Percentiles rank a stretch among this genome's conserved stretches.
phyloP scores from a whole-genome alignment of 2,329 filamentous ascomycete genomes.

The Hymenoscyphus repandus region DNA sequence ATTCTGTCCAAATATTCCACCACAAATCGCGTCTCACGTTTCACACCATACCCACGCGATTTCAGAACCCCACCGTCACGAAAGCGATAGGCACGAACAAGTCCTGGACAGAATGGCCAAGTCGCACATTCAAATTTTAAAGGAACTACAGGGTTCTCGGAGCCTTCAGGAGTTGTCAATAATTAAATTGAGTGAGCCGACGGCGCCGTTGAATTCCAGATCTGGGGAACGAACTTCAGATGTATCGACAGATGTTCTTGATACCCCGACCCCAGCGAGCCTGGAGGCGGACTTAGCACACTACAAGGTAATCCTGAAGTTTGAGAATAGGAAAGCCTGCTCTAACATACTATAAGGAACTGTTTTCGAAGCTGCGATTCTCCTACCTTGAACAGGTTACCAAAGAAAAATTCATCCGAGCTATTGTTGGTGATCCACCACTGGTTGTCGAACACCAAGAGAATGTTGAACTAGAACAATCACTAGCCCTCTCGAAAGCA shows the following conservation, averaged over 20 bases:
- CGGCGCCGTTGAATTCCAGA: slow-evolving; percentile 43
- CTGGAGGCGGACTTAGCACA: slow-evolving; percentile 80
- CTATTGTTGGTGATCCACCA: slow-evolving; percentile 86
- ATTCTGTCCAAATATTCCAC: background rate
- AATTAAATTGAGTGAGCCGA: slow-evolving; percentile 69
- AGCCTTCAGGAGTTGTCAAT: slow-evolving; percentile 62
- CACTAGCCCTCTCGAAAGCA: slow-evolving; percentile 65
- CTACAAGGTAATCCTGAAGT: slow-evolving; percentile 59
- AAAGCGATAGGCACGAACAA: background rate
- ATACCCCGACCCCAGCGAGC: slow-evolving; percentile 66
- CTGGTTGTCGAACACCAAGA: slow-evolving; percentile 77
- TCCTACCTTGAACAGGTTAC: slow-evolving; percentile 98
- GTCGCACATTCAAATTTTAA: slow-evolving; percentile 36
- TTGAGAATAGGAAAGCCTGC: background rate
- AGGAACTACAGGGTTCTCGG: slow-evolving; percentile 49
- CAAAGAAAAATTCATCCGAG: slow-evolving; percentile 94
- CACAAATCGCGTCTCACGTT: too few species aligned
- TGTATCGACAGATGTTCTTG: slow-evolving; percentile 59
- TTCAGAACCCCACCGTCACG: background rate
- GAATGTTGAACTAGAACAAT: slow-evolving; percentile 71
- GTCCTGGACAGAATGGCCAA: slow-evolving; percentile 17
- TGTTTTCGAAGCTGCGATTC: slow-evolving; percentile 94
- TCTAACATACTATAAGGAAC: slow-evolving; percentile 47
- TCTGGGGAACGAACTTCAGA: slow-evolving; percentile 60
- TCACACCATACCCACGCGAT: too few species aligned